A percentile compares a stretch with the other conserved stretches of the same genome.
phyloP scores from a whole-genome alignment of 1,284 basidiomycete genomes.

The Irpex rosettiformis region DNA sequence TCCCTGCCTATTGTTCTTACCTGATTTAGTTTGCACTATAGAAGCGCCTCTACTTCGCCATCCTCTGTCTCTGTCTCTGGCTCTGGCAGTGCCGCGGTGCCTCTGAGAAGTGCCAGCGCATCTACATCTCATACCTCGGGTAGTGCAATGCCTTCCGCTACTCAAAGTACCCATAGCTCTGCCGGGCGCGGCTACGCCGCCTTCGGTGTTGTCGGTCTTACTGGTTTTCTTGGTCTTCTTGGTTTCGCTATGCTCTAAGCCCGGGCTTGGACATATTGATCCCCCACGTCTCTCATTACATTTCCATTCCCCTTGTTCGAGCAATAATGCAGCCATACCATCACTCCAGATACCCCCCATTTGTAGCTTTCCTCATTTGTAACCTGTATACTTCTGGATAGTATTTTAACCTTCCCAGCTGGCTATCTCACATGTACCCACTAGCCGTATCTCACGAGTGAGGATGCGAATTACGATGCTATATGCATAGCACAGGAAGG shows the following conservation, averaged over 20 bases:
- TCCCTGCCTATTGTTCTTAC: not conserved
- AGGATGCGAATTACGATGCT: too few relatives aligned
- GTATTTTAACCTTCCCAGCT: not conserved
- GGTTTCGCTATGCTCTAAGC: constrained; percentile 45
- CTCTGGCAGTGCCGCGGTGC: constrained; percentile 15
- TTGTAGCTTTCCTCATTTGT: not conserved
- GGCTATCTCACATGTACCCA: not conserved
- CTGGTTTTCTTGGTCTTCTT: constrained; percentile 43
- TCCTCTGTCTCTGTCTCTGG: constrained; percentile 19
- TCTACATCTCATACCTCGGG: constrained; percentile 5
- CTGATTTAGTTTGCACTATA: not conserved
- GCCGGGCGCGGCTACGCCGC: constrained; percentile 14
- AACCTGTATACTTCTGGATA: not conserved
- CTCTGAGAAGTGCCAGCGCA: constrained; percentile 1
- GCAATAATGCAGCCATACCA: not conserved
- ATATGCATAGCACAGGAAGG: too few relatives aligned
- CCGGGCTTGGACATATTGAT: not conserved
- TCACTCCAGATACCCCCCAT: not conserved
- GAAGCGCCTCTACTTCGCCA: constrained; percentile 15
- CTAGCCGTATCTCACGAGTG: too few relatives aligned
- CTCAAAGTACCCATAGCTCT: constrained; percentile 14
- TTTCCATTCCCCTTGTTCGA: not conserved
- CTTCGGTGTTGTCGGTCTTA: constrained; percentile 35
- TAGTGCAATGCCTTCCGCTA: constrained; percentile 12
- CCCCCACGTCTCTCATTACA: not conserved